Evolutionary conservation across 371 early-diverging fungal species (phyloP).

Genomic region (Umbelopsis sp.): DNA sequence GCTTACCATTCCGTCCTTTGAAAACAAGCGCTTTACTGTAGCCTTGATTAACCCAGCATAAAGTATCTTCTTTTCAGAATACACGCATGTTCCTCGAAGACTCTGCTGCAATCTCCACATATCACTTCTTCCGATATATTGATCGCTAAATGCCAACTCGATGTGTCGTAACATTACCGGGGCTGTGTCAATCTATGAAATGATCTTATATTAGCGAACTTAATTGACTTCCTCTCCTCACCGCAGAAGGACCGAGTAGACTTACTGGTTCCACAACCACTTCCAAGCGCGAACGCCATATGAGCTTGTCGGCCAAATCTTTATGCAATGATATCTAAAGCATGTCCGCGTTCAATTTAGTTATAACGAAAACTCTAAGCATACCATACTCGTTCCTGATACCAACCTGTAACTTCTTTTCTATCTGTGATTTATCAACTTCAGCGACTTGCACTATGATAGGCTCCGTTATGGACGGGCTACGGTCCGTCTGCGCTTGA

Average conservation of each 20-base stretch:
- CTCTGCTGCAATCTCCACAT: conserved; percentile 90
- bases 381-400: neutral
- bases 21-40: conserved; percentile 81
- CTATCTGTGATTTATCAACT: conserved; percentile 20
- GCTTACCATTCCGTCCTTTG: conserved; percentile 62
- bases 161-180: conserved; percentile 77
- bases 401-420: conserved; percentile 58
- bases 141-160: conserved; percentile 88
- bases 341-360: neutral
- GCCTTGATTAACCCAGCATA: conserved; percentile 80
- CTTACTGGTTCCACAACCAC: conserved; percentile 69
- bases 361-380: neutral
- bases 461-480: conserved; percentile 23
- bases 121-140: conserved; percentile 91
- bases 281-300: conserved; percentile 58
- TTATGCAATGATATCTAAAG: conserved; percentile 44
- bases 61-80: conserved; percentile 77
- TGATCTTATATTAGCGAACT: conserved; percentile 31
- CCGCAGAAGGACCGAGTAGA: conserved; percentile 21
- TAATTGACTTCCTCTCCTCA: conserved; percentile 21
- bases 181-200: conserved; percentile 65
- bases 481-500: conserved; percentile 30
- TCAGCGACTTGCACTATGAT: conserved; percentile 17
- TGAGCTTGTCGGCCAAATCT: conserved; percentile 47
- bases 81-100: conserved; percentile 73